A percentile compares a stretch with the other conserved stretches of the same genome.
These are phyloP conservation scores for Geranium incanum DNA, from an alignment of 441 rosid genomes.

Conservation along the genomic window DNA sequence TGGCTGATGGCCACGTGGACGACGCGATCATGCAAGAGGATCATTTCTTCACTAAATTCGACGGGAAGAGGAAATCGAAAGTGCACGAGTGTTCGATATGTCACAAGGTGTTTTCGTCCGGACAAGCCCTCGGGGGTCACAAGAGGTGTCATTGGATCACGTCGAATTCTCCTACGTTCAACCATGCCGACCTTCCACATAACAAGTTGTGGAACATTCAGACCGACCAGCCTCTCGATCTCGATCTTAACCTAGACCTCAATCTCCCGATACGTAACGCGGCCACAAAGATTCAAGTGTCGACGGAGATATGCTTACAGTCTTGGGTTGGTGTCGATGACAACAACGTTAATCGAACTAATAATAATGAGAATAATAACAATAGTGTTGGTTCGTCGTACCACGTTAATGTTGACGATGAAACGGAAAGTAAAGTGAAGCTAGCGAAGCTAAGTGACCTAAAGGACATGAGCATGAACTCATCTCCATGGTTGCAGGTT, in stretches of 20 bases:
- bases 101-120: conserved; percentile 76
- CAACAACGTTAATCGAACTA: conserved; percentile 9
- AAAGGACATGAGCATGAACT: conserved; percentile 40
- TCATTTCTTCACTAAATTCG: conserved; percentile 17
- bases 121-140: conserved; percentile 94
- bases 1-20: conserved; percentile 42
- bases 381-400: conserved; percentile 8
- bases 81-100: conserved; percentile 89
- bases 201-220: conserved; percentile 26
- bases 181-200: conserved; percentile 35
- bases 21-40: conserved; percentile 29
- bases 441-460: conserved; percentile 58
- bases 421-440: conserved; percentile 52
- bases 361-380: conserved; percentile 5
- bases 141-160: conserved; percentile 97
- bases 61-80: conserved; percentile 50
- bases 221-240: conserved; percentile 24
- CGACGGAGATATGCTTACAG: conserved; percentile 27
- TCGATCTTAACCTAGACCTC: conserved; percentile 45
- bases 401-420: conserved; percentile 36
- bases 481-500: conserved; percentile 78
- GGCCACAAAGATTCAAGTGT: background rate
- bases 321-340: conserved; percentile 35
- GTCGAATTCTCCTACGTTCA: conserved; percentile 46
- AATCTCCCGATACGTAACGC: conserved; percentile 35